phyloP scores from a whole-genome alignment of 129 eudicot genomes.

The Cynara cardunculus region DNA sequence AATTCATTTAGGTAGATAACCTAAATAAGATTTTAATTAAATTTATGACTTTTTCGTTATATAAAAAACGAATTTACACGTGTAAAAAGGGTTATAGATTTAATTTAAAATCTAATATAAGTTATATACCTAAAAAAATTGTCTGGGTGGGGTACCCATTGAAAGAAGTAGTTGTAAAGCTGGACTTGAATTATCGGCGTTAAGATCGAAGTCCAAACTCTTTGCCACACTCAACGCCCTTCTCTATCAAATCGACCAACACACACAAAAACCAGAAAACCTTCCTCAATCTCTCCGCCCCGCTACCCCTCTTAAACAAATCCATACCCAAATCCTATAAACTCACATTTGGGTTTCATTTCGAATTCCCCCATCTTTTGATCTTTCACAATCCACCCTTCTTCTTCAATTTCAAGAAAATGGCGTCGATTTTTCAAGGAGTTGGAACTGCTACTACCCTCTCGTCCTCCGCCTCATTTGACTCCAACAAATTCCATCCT shows the following conservation, averaged over 20 bases:
- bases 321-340: background rate
- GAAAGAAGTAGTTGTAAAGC: background rate
- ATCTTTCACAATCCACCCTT: background rate
- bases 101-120: too few species aligned
- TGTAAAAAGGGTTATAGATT: too few species aligned
- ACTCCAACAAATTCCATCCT: conserved; percentile 9
- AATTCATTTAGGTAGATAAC: too few species aligned
- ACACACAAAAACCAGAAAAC: background rate
- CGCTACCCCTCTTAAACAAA: background rate
- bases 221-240: background rate
- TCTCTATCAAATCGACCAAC: background rate
- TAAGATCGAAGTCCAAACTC: background rate
- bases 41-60: too few species aligned
- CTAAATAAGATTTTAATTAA: too few species aligned
- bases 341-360: background rate
- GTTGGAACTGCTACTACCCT: conserved; percentile 16
- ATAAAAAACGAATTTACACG: too few species aligned
- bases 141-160: too few species aligned
- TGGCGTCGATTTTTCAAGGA: conserved; percentile 23
- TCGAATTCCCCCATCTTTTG: background rate
- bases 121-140: too few species aligned
- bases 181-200: background rate
- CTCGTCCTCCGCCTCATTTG: background rate
- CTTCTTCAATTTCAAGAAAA: background rate
- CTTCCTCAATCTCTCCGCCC: background rate